Conservation (phyloP, 257 asterid species). For the Sherardia arvensis region DNA sequence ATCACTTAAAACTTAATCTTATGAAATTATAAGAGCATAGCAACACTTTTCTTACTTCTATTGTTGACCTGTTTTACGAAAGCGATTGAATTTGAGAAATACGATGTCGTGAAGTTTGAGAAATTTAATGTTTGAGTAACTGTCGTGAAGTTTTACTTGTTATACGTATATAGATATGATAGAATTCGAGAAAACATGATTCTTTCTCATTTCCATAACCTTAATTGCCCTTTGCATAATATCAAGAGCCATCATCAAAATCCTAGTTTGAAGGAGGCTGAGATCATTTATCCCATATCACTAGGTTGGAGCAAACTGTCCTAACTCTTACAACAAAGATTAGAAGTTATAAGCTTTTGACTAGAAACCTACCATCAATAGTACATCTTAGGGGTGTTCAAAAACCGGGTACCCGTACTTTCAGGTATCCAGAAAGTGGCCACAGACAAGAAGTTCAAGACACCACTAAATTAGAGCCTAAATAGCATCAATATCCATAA, state of each 20-base stretch:
- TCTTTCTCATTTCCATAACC: no score
- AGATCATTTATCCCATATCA: neutral
- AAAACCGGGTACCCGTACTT: no score
- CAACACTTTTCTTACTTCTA: neutral
- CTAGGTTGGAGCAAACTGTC: neutral
- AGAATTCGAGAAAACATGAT: no score
- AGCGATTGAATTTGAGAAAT: neutral
- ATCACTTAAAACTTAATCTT: no score
- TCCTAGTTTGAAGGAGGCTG: neutral
- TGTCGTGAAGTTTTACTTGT: no score
- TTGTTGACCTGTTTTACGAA: neutral
- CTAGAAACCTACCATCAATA: slow-evolving; percentile 1
- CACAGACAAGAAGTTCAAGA: neutral
- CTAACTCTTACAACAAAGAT: neutral
- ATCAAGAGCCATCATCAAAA: neutral
- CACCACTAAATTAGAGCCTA: neutral
- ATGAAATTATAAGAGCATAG: neutral
- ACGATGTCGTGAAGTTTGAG: no score
- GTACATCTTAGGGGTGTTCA: no score
- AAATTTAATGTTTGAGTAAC: no score
- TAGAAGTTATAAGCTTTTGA: neutral
- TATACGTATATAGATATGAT: no score
- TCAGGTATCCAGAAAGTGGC: neutral
- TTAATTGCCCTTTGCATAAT: neutral
- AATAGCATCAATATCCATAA: slow-evolving; percentile 18